Base-by-base conservation (phyloP, 2,329 filamentous ascomycete genomes). In the Aureobasidium uvarum region DNA sequence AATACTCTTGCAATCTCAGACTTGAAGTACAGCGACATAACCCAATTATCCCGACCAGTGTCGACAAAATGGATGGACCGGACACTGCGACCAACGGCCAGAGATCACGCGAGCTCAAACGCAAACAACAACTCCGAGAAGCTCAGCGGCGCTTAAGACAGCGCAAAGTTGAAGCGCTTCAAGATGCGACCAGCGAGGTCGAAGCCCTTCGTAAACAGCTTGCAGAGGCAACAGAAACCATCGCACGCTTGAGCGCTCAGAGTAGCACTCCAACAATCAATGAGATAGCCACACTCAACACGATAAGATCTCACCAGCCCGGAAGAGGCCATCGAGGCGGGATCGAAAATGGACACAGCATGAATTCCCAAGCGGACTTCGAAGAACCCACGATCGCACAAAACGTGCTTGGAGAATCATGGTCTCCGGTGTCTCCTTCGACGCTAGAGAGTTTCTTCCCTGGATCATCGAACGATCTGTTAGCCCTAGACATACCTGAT, bases 191-290 rank as follows among this genome's bases (percentile, higher is more conserved):
- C 11, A 50, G 31, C 58, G 58, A 62, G 23, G n/a, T 62, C 5
- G 58, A 62, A 39, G 13, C 18, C 18, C 45, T 62, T 48, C 58
- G 58, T 5, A 48, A 50, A 43, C 43, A 62, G n/a, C 58, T 62
- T 13, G 58, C 58, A 6, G 58, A 62, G 31, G 58, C 58, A 2
- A 36, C 50, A 28, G 58, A 62, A 2, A 41, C 33, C 6, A 62
- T 62, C 23, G 58, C 58, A 11, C 43, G 43, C 5, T 20, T 62
- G n/a, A 51, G 31, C n/a, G 16, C 55, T 25, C 41, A 31, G 23
- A 28, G 31, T 3, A 23, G 14, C 4, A 50, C 58, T 28, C 33
- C 43, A 3, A 13, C n/a, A 11, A 50, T 13, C 20, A 18, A 50
- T 8, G 39, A 38, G 4, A 38, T 51, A 13, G 23, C 31, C 38